Evolutionary conservation across 768 basidiomycete species (phyloP).

Genomic region (Trametes sanguinea): DNA sequence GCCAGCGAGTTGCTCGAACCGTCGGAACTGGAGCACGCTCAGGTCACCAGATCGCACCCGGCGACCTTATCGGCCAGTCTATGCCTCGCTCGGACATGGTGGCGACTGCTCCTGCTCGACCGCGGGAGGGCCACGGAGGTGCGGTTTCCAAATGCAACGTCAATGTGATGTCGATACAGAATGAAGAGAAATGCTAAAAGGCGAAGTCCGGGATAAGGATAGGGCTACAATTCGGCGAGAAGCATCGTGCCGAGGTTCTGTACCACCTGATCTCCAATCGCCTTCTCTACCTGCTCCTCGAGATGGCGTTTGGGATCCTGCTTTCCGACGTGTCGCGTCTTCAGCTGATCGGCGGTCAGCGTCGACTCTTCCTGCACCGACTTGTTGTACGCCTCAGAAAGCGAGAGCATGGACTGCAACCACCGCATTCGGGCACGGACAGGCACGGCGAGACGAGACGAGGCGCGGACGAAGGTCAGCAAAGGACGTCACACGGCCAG

Average conservation of each 20-base stretch:
- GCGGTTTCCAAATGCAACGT: conserved; percentile 6
- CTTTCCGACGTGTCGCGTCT: conserved; percentile 96
- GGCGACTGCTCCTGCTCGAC: conserved; percentile 4
- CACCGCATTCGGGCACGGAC: background rate
- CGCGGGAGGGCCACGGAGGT: background rate
- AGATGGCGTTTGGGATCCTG: conserved; percentile 98
- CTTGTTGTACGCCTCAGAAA: conserved; percentile 95
- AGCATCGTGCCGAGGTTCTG: conserved; percentile 96
- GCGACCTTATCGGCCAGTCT: conserved; percentile 2
- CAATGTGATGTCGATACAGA: conserved; percentile 7
- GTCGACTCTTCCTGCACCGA: conserved; percentile 98
- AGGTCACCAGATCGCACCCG: conserved; percentile 15
- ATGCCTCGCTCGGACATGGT: background rate
- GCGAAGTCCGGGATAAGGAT: conserved; percentile 23
- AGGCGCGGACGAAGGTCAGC: conserved; percentile 9
- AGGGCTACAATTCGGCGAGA: conserved; percentile 77
- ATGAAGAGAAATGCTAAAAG: conserved; percentile 9
- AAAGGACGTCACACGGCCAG: conserved; percentile 22
- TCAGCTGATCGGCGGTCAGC: conserved; percentile 89
- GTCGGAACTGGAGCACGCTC: conserved; percentile 3
- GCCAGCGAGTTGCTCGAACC: background rate
- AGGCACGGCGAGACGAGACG: conserved; percentile 6
- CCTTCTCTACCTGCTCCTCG: conserved; percentile 96
- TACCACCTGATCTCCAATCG: conserved; percentile 96
- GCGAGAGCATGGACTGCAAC: conserved; percentile 82